Conservation (phyloP, 108 stramenopile genomes). For the Nitzschia sp. region DNA sequence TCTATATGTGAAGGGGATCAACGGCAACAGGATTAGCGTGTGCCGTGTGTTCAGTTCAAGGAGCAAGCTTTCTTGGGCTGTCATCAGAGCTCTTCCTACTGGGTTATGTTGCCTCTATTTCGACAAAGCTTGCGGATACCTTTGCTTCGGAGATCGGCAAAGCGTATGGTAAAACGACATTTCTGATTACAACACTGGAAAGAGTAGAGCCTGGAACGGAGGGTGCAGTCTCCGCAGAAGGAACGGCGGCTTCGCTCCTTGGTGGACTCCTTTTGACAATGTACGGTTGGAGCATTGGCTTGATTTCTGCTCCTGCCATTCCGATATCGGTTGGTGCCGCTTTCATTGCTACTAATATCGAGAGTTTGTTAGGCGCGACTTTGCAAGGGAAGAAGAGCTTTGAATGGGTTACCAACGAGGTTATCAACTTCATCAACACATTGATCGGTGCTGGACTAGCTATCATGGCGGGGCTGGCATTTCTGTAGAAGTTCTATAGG, state of each 20-base stretch:
- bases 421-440: conserved; percentile 95
- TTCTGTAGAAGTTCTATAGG: conserved; percentile 17
- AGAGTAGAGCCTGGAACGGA: conserved; percentile 91
- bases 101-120: conserved; percentile 88
- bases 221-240: conserved; percentile 71
- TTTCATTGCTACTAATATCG: conserved; percentile 89
- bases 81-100: conserved; percentile 62
- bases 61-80: conserved; percentile 54
- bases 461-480: conserved; percentile 50
- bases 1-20: conserved; percentile 60
- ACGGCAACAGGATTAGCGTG: conserved; percentile 80
- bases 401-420: conserved; percentile 93
- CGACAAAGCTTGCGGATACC: conserved; percentile 95
- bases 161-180: conserved; percentile 94
- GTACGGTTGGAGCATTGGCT: conserved; percentile 60
- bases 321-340: conserved; percentile 71
- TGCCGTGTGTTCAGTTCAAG: conserved; percentile 59
- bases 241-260: conserved; percentile 85
- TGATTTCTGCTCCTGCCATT: conserved; percentile 53
- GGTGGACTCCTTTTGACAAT: conserved; percentile 82
- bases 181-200: conserved; percentile 89
- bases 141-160: conserved; percentile 97
- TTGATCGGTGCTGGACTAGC: conserved; percentile 85
- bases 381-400: conserved; percentile 81
- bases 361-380: conserved; percentile 92